Conservation (phyloP, 331 rosid genomes). For the Stylosanthes scabra region DNA sequence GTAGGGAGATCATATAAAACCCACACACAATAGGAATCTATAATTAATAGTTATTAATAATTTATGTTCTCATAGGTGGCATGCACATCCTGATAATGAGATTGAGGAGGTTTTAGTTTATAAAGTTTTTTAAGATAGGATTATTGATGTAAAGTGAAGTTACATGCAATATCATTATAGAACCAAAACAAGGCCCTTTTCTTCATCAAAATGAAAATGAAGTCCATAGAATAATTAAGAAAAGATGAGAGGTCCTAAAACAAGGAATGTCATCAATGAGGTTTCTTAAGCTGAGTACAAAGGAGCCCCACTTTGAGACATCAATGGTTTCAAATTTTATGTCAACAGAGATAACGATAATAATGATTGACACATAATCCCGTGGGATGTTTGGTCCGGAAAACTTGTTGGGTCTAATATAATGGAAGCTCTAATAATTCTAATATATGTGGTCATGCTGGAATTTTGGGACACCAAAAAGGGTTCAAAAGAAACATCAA, state of each 20-base stretch:
- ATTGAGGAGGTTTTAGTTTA: neutral
- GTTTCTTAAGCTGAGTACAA: conserved; percentile 44
- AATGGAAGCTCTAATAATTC: neutral
- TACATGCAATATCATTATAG: conserved; percentile 26
- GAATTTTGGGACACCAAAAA: conserved; percentile 33
- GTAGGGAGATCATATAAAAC: neutral
- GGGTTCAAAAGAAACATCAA: conserved; percentile 31
- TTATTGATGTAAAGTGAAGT: conserved; percentile 13
- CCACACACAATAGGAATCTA: conserved; percentile 27
- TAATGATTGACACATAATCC: conserved; percentile 33
- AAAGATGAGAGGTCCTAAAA: neutral
- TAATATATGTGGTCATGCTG: conserved; percentile 30
- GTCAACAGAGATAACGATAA: conserved; percentile 35
- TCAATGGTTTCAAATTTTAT: conserved; percentile 29
- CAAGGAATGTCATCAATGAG: conserved; percentile 39
- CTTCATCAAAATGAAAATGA: conserved; percentile 24
- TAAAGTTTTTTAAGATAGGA: neutral
- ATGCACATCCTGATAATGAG: conserved; percentile 7
- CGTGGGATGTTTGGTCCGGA: conserved; percentile 46
- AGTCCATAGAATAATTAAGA: conserved; percentile 20
- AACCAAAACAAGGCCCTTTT: conserved; percentile 25
- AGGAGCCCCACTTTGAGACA: conserved; percentile 55
- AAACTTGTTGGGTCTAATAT: conserved; percentile 26
- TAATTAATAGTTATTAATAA: neutral
- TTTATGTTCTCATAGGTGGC: conserved; percentile 7